These are phyloP conservation scores for Penicillium sp. DNA, from an alignment of 2,329 filamentous ascomycete genomes.

Conservation along the genomic window DNA sequence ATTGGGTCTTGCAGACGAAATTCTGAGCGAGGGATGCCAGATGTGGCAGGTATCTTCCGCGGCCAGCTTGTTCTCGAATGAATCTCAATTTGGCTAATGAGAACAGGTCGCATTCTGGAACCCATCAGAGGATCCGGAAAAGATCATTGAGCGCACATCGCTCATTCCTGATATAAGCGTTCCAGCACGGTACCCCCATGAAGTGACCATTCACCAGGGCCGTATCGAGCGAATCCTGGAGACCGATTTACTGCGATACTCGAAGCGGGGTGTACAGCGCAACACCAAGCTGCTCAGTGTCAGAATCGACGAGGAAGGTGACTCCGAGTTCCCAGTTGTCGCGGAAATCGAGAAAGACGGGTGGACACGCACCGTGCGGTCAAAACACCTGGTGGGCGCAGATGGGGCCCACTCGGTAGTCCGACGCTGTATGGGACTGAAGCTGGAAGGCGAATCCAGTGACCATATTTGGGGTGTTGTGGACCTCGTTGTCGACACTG, in stretches of 20 bases:
- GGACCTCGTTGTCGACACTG: conserved; percentile 70
- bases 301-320: conserved; percentile 52
- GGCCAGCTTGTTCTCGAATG: background rate
- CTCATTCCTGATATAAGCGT: conserved; percentile 55
- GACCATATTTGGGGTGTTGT: conserved; percentile 75
- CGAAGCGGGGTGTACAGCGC: conserved; percentile 58
- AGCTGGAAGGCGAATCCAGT: conserved; percentile 67
- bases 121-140: conserved; percentile 49
- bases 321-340: conserved; percentile 42
- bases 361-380: conserved; percentile 47
- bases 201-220: conserved; percentile 70
- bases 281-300: conserved; percentile 67
- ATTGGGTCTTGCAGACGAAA: conserved; percentile 41
- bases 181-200: conserved; percentile 69
- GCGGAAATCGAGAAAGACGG: conserved; percentile 28
- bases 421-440: conserved; percentile 54
- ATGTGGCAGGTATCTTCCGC: conserved; percentile 33
- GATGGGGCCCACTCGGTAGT: conserved; percentile 71
- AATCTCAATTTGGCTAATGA: background rate
- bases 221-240: conserved; percentile 71
- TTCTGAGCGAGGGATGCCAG: conserved; percentile 41
- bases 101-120: conserved; percentile 65
- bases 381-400: conserved; percentile 71
- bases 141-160: conserved; percentile 64
- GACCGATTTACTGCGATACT: conserved; percentile 63